phyloP scores from a whole-genome alignment of 345 rosid species.

The Rhodomyrtus tomentosa region DNA sequence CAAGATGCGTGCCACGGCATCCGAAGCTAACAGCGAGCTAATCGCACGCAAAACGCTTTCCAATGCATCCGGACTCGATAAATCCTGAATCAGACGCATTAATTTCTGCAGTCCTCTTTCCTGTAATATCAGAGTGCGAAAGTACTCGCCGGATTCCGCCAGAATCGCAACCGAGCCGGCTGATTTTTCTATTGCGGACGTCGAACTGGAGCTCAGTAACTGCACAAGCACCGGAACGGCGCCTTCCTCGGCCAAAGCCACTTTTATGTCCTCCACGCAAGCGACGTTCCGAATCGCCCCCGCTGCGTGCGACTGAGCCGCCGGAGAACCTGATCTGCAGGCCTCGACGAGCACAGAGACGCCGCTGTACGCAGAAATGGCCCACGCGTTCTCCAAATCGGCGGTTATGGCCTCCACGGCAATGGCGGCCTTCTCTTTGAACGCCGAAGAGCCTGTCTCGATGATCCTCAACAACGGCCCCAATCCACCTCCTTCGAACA shows the following conservation, averaged over 20 bases:
- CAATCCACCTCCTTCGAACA: conserved; percentile 64
- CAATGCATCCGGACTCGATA: conserved; percentile 26
- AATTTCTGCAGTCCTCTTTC: conserved; percentile 52
- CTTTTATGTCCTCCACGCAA: conserved; percentile 41
- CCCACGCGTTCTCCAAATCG: conserved; percentile 67
- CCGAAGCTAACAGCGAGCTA: conserved; percentile 23
- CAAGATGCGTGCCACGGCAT: conserved; percentile 18
- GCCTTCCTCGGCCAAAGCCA: conserved; percentile 60
- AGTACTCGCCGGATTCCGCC: conserved; percentile 57
- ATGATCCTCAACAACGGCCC: conserved; percentile 59
- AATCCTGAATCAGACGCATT: conserved; percentile 31
- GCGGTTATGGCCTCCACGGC: conserved; percentile 64
- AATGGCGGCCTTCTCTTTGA: conserved; percentile 53
- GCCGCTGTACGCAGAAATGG: conserved; percentile 63
- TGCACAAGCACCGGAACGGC: conserved; percentile 49
- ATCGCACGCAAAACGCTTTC: conserved; percentile 45
- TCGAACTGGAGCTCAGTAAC: conserved; percentile 25
- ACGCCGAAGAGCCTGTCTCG: conserved; percentile 46
- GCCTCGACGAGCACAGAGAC: conserved; percentile 48
- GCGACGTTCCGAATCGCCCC: conserved; percentile 61
- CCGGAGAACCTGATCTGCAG: conserved; percentile 45
- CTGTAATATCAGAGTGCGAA: conserved; percentile 37
- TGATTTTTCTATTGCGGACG: conserved; percentile 36
- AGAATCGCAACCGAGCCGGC: conserved; percentile 38
- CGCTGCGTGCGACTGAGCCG: conserved; percentile 33